phyloP scores from a whole-genome alignment of 2,329 filamentous ascomycete species.

The Trichophyton benhamiae region DNA sequence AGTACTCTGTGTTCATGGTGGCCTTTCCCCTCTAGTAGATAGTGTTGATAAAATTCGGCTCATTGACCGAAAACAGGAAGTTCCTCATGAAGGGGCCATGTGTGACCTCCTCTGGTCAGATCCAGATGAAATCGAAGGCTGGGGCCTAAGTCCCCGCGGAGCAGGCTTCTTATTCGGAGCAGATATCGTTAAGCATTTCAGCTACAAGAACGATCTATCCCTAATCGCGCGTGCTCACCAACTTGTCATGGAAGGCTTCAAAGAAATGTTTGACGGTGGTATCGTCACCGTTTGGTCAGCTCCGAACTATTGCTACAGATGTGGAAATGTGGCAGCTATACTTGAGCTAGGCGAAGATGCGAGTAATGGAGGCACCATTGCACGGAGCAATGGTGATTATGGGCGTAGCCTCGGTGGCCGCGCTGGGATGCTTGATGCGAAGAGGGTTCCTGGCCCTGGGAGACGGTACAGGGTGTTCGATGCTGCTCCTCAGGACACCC shows the following conservation, averaged over 20 bases:
- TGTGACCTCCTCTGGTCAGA: conserved; percentile 97
- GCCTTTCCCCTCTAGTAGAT: conserved; percentile 80
- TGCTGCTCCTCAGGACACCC: conserved; percentile 85
- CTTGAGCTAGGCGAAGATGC: conserved; percentile 84
- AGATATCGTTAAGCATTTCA: conserved; percentile 93
- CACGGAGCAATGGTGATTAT: conserved; percentile 45
- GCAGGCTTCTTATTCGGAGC: conserved; percentile 89
- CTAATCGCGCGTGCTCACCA: conserved; percentile 92
- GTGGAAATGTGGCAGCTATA: conserved; percentile 90
- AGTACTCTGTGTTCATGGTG: conserved; percentile 90
- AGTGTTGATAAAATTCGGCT: conserved; percentile 90
- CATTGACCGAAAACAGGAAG: conserved; percentile 92
- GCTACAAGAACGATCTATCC: conserved; percentile 82
- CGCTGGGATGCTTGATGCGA: conserved; percentile 35
- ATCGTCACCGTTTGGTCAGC: conserved; percentile 99
- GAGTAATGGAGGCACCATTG: conserved; percentile 57
- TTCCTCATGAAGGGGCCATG: conserved; percentile 97
- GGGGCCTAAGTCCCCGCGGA: conserved; percentile 85
- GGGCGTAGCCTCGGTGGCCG: conserved; percentile 32
- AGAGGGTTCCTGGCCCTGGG: conserved; percentile 55
- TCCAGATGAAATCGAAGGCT: conserved; percentile 93
- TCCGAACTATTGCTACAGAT: conserved; percentile 93
- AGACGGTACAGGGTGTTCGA: conserved; percentile 91
- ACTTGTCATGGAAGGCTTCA: conserved; percentile 98
- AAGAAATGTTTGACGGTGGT: conserved; percentile 93